Percentiles rank a stretch among this genome's conserved stretches.
Evolutionary conservation across 805 yeast species (phyloP).

Genomic region (Wickerhamomyces xylosicus): DNA sequence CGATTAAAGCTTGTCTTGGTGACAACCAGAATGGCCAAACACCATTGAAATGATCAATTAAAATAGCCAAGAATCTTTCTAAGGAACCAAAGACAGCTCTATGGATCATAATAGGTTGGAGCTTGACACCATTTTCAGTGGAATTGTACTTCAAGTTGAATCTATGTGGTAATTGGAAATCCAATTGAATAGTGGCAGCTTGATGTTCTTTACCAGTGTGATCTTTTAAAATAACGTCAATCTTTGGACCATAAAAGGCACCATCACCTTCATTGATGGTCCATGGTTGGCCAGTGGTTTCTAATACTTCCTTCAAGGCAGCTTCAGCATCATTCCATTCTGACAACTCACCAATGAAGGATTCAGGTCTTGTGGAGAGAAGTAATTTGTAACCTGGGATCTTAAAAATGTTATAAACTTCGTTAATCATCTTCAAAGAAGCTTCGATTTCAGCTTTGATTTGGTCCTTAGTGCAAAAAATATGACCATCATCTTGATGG

Average conservation of each 20-base stretch:
- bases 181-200: slow-evolving; percentile 91
- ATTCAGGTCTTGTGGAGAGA: slow-evolving; percentile 81
- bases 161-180: slow-evolving; percentile 85
- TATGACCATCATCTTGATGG: slow-evolving; percentile 98
- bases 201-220: slow-evolving; percentile 77
- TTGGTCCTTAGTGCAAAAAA: slow-evolving; percentile 77
- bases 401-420: slow-evolving; percentile 55
- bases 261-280: slow-evolving; percentile 85
- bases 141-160: slow-evolving; percentile 63
- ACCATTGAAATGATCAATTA: slow-evolving; percentile 84
- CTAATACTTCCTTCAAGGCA: slow-evolving; percentile 49
- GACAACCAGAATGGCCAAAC: slow-evolving; percentile 98
- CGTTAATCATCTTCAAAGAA: slow-evolving; percentile 63
- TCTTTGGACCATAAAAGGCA: slow-evolving; percentile 92
- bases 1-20: slow-evolving; percentile 79
- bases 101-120: slow-evolving; percentile 88
- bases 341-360: slow-evolving; percentile 62
- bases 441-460: slow-evolving; percentile 62
- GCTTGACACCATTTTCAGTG: slow-evolving; percentile 35
- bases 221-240: slow-evolving; percentile 78
- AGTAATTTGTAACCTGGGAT: slow-evolving; percentile 41
- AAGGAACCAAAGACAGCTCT: slow-evolving; percentile 93
- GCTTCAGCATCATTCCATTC: slow-evolving; percentile 83
- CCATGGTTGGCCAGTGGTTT: slow-evolving; percentile 50
- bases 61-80: slow-evolving; percentile 83